Evolutionary conservation across 805 yeast species (phyloP), one percentile per base, ranked within the genome.

Genomic region (Hanseniaspora meyeri): DNA sequence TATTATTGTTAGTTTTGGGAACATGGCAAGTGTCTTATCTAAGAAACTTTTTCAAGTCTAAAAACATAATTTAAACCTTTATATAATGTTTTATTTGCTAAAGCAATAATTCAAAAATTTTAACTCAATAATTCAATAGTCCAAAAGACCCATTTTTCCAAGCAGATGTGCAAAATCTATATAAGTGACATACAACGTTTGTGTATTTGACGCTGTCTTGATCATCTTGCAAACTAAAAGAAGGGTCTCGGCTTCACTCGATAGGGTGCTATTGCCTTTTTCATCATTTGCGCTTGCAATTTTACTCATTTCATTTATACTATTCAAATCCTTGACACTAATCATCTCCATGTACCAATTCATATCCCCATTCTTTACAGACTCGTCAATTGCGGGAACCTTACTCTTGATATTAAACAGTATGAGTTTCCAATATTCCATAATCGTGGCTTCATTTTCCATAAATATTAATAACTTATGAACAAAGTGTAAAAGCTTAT

Each of bases 1-100:
- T 83, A 42, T 76, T 88, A 39, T 78, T 93, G 68, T 67, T 88
- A 53, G 80, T 81, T 29, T 80, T 93, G 64, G 96, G 97, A 51
- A 82, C 77, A 40, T 91, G 97, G 95, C 97, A 93, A 77, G 77
- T 93, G 62, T 80, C 81, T 63, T 93, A 93, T 73, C 78, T 93
- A 73, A 84, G 96, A 74, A 84, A 86, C 69, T 93, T 87, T 76
- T 93, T 93, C 83, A 83, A 81, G 71, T 79, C 88, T 47, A 86
- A 85, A 70, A 91, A 86, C 67, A 85, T 86, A 64, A 78, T 85
- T 61, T 83, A 59, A 57, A 17, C 19, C 24, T n/a, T 38, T 29
- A 14, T 48, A 43, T 40, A 17, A 32, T 48, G 34, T 34, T 19
- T 4, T 39, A 9, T 17, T 39, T 14, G 27, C 27, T 5, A 24